Conservation (phyloP, 2,329 filamentous ascomycete genomes). For the Diaporthe citriasiana region DNA sequence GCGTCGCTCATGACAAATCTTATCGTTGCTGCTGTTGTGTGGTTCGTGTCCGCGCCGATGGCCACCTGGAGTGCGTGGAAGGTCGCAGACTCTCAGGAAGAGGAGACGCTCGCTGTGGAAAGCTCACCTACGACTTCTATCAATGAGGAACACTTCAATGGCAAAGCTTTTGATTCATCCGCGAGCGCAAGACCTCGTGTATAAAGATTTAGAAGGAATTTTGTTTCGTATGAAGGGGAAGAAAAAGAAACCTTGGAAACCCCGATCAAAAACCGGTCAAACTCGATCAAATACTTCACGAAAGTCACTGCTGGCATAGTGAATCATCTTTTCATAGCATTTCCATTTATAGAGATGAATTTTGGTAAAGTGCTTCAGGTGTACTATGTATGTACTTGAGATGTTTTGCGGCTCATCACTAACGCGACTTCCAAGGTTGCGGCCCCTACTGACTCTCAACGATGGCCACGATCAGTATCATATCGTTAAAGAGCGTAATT, state of each 20-base stretch:
- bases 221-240: too few species aligned
- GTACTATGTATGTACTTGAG: too few species aligned
- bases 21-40: constrained; percentile 17
- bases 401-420: neutral
- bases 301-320: too few species aligned
- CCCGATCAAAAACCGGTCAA: too few species aligned
- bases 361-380: neutral
- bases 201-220: too few species aligned
- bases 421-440: too few species aligned
- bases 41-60: constrained; percentile 16
- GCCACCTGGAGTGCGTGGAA: constrained; percentile 27
- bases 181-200: neutral
- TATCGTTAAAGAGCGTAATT: too few species aligned
- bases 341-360: neutral
- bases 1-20: constrained; percentile 32
- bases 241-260: too few species aligned
- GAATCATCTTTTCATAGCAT: fast-evolving
- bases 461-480: too few species aligned
- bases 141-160: constrained; percentile 10
- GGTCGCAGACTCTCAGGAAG: constrained; percentile 18
- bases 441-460: too few species aligned
- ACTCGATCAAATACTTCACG: neutral
- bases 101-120: constrained; percentile 15
- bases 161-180: constrained; percentile 5
- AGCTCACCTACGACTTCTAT: neutral